A percentile compares a stretch with the other conserved stretches of the same genome.
phyloP scores from a whole-genome alignment of 352 stramenopile genomes.

The Pythium utonaiense region DNA sequence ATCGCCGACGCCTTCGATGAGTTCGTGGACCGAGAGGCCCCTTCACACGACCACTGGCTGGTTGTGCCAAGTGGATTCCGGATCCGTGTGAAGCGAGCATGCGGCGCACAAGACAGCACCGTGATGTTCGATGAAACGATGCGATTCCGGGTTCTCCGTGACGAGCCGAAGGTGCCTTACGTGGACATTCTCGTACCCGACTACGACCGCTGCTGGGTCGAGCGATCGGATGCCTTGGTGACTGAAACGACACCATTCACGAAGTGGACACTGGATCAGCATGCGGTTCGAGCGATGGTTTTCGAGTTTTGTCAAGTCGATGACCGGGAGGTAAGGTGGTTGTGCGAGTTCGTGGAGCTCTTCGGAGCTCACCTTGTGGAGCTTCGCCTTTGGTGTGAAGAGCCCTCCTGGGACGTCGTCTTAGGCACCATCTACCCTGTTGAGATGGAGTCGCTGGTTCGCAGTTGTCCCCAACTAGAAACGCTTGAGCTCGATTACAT shows the following conservation, averaged over 20 bases:
- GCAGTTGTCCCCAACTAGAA: background rate
- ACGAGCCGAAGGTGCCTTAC: background rate
- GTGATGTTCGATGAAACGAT: background rate
- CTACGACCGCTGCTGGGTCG: conserved; percentile 6
- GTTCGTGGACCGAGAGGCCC: background rate
- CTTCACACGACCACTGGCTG: background rate
- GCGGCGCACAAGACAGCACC: too few species aligned
- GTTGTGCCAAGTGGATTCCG: background rate
- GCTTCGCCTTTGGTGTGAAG: background rate
- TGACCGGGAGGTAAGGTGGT: background rate
- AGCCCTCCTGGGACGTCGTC: background rate
- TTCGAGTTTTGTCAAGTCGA: background rate
- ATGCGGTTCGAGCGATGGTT: background rate
- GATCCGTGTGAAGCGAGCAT: background rate
- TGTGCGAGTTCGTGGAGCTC: background rate
- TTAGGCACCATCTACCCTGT: too few species aligned
- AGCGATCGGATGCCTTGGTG: background rate
- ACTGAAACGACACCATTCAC: background rate
- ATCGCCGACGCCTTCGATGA: background rate
- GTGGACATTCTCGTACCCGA: conserved; percentile 4
- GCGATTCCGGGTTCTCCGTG: background rate
- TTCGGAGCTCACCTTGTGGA: background rate
- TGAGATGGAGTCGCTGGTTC: background rate
- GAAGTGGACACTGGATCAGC: background rate
- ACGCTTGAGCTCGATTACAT: background rate